Percentiles rank a stretch among this genome's conserved stretches.
These are phyloP conservation scores for Coemansia nantahalensis DNA, from an alignment of 192 early-diverging fungal genomes.

Conservation along the genomic window DNA sequence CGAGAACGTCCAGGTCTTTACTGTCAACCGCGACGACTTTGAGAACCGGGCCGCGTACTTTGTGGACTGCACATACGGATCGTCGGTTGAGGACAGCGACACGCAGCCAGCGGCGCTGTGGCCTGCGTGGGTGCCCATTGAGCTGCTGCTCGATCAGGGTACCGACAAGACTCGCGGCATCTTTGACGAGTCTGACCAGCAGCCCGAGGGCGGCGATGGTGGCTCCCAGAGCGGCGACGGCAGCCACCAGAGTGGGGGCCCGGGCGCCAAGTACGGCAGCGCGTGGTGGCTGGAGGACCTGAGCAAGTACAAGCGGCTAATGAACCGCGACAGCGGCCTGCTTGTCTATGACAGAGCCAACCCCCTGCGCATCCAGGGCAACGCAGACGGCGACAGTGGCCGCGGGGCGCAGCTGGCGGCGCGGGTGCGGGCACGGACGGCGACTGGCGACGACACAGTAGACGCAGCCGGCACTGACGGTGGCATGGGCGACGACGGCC, in stretches of 20 bases:
- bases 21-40: constrained; percentile 45
- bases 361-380: constrained; percentile 48
- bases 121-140: constrained; percentile 57
- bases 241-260: neutral
- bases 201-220: neutral
- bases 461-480: no score
- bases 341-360: constrained; percentile 55
- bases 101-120: constrained; percentile 40
- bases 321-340: constrained; percentile 50
- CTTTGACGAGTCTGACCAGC: constrained; percentile 35
- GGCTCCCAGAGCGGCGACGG: neutral
- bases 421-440: neutral
- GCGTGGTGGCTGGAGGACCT: constrained; percentile 50
- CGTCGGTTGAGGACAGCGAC: constrained; percentile 17
- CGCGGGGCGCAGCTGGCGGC: neutral
- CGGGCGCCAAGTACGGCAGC: constrained; percentile 6
- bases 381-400: constrained; percentile 8
- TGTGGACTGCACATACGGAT: constrained; percentile 53
- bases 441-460: neutral
- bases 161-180: constrained; percentile 31
- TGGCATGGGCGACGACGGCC: no score
- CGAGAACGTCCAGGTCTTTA: constrained; percentile 53
- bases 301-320: constrained; percentile 51
- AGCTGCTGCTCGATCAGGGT: constrained; percentile 49
- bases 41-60: constrained; percentile 42